Conservation (phyloP, 2,329 filamentous ascomycete genomes). For the Cladophialophora carrionii region DNA sequence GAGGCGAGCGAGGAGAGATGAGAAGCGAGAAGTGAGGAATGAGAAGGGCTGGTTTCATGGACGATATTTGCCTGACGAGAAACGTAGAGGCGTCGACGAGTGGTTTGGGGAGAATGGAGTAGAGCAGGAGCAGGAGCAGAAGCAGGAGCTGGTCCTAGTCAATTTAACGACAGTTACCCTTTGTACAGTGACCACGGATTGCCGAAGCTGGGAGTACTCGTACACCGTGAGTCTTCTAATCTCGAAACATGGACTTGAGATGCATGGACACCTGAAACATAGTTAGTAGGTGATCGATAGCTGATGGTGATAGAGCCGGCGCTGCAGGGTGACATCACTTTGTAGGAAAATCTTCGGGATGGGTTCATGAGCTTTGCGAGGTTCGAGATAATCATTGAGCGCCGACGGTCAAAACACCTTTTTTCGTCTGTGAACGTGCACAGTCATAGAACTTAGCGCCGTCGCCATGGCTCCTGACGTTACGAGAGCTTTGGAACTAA, state of each 20-base stretch:
- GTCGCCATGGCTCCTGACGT: constrained; percentile 36
- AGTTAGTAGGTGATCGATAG: neutral
- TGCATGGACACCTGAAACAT: neutral
- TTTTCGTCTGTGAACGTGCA: neutral
- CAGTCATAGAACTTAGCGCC: neutral
- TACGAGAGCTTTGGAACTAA: constrained; percentile 62
- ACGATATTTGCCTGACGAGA: neutral
- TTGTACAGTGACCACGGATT: neutral
- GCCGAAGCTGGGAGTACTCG: no score
- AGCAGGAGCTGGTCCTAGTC: neutral
- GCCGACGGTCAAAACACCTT: neutral
- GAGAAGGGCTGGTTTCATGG: neutral
- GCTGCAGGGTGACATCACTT: constrained; percentile 11
- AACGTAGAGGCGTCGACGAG: neutral
- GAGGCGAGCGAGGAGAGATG: neutral
- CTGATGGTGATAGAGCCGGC: neutral
- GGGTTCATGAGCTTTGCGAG: neutral
- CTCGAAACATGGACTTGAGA: neutral
- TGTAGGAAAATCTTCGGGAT: constrained; percentile 8
- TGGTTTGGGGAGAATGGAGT: neutral
- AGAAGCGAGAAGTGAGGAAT: neutral
- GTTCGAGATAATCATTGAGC: neutral
- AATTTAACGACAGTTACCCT: neutral
- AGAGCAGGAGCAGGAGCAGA: neutral
- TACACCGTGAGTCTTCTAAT: neutral